A percentile compares a stretch with the other conserved stretches of the same genome.
These are phyloP conservation scores for Lathyrus sativus DNA, from an alignment of 306 rosid genomes.

Conservation along the genomic window DNA sequence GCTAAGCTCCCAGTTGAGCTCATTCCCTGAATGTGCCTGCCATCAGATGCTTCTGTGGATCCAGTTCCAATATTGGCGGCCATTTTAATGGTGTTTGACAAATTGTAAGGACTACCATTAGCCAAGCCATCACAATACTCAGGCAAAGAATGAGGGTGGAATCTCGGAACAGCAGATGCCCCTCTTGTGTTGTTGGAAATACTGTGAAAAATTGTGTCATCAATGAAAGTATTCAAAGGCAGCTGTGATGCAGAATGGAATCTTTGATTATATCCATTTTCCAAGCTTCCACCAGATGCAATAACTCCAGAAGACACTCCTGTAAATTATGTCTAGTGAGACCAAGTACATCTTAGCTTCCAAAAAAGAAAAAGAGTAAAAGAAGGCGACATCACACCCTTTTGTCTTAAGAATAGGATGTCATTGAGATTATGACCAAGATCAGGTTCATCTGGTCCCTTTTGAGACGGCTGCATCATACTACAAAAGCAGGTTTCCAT, in stretches of 20 bases:
- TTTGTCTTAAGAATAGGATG: slow-evolving; percentile 46
- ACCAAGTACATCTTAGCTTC: slow-evolving; percentile 31
- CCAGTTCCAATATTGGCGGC: slow-evolving; percentile 56
- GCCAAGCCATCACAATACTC: slow-evolving; percentile 63
- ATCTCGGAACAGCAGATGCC: slow-evolving; percentile 52
- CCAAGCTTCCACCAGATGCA: slow-evolving; percentile 53
- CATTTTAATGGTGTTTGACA: slow-evolving; percentile 46
- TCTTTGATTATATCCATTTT: slow-evolving; percentile 57
- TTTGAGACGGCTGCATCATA: slow-evolving; percentile 57
- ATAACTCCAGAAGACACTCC: slow-evolving; percentile 50
- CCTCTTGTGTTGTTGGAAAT: slow-evolving; percentile 53
- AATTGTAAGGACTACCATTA: slow-evolving; percentile 53
- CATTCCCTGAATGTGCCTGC: slow-evolving; percentile 55
- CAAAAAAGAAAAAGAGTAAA: slow-evolving; percentile 20
- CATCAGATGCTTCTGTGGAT: slow-evolving; percentile 52
- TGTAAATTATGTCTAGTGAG: slow-evolving; percentile 38
- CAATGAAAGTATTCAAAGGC: slow-evolving; percentile 49
- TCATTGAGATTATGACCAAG: slow-evolving; percentile 51
- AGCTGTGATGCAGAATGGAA: slow-evolving; percentile 49
- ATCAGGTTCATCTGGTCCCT: slow-evolving; percentile 57
- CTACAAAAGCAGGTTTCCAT: slow-evolving; percentile 54
- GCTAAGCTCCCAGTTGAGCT: slow-evolving; percentile 52
- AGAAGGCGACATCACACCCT: slow-evolving; percentile 50
- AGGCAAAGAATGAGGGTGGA: slow-evolving; percentile 77
- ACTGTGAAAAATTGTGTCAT: slow-evolving; percentile 48